Evolutionary conservation across 1,284 basidiomycete species (phyloP).

Genomic region (Cryptococcus wingfieldii): DNA sequence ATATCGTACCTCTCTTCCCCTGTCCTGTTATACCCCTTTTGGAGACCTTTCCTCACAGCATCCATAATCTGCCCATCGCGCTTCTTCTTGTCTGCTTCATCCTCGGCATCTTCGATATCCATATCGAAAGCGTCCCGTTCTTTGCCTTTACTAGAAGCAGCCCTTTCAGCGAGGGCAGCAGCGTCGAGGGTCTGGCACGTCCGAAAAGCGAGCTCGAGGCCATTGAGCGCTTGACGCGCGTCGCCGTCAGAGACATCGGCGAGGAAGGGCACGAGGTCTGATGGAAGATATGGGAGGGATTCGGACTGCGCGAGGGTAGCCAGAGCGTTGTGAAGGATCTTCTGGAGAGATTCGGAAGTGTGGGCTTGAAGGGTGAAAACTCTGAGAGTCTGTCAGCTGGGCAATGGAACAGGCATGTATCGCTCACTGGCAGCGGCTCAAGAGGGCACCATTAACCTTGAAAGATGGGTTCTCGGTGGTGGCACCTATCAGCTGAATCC

Average conservation of each 20-base stretch:
- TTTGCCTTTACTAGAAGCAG: conserved; percentile 7
- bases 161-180: conserved; percentile 12
- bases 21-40: conserved; percentile 62
- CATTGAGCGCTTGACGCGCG: conserved; percentile 50
- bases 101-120: not conserved
- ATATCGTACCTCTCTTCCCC: conserved; percentile 78
- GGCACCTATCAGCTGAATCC: conserved; percentile 76
- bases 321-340: conserved; percentile 43
- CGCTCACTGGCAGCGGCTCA: conserved; percentile 72
- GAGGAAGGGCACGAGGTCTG: conserved; percentile 53
- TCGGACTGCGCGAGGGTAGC: conserved; percentile 27
- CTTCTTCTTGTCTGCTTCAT: conserved; percentile 14
- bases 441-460: conserved; percentile 68
- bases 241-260: conserved; percentile 52
- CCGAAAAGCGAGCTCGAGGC: conserved; percentile 50
- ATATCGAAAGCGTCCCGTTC: not conserved
- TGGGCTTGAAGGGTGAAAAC: conserved; percentile 44
- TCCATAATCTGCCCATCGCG: conserved; percentile 47
- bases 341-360: conserved; percentile 34
- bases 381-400: conserved; percentile 11
- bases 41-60: conserved; percentile 43
- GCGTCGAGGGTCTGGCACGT: conserved; percentile 25
- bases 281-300: conserved; percentile 44
- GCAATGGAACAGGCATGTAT: not conserved
- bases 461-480: conserved; percentile 93